Evolutionary conservation across 2,329 filamentous ascomycete genomes (phyloP), one percentile per base, ranked within the genome.

Genomic region (Fusarium robinianum): DNA sequence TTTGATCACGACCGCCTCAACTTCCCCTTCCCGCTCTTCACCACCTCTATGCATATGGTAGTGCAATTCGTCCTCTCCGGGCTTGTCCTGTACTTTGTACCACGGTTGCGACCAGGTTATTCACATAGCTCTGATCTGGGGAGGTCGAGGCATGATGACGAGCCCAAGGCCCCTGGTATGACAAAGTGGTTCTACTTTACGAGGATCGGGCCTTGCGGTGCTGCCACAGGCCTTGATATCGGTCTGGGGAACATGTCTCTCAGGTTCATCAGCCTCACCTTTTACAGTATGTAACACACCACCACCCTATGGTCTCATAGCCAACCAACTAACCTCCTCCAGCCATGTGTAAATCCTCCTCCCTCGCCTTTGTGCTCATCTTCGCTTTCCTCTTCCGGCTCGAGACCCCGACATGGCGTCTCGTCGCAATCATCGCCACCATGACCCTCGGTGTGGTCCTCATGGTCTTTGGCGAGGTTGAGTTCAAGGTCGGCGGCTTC

Each of bases 311-410:
- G 25, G 3, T 14, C n/a, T 11, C 5, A 12, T 43, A 30, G 24
- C 52, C 44, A 16, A 38, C 25, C 8, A 17, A 17, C 29, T 27
- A 27, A 37, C 34, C 11, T 29, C 10, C n/a, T 12, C 5, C 51
- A 86, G 83, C 94, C 47, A 97, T 99, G 94, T 97, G 94, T 73
- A 99, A 99, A 78, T 97, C 92, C 5, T 96, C 91, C 8, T 89
- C 92, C 11, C 80, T 99, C 15, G 91, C 89, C 30, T 99, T 97
- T 65, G 94, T 99, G 41, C 84, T 99, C 15, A 69, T 96, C 34
- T 99, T 99, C 66, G 94, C 94, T 51, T 96, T 99, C 64, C 67
- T 95, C 33, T 97, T 99, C 74, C 84, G 88, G 39, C 83, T 99
- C 38, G 94, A 99, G 70, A 81, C 81, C 8, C 90, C 89, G 0